phyloP scores from a whole-genome alignment of 2,329 filamentous ascomycete genomes.

The Fusarium sacchari region DNA sequence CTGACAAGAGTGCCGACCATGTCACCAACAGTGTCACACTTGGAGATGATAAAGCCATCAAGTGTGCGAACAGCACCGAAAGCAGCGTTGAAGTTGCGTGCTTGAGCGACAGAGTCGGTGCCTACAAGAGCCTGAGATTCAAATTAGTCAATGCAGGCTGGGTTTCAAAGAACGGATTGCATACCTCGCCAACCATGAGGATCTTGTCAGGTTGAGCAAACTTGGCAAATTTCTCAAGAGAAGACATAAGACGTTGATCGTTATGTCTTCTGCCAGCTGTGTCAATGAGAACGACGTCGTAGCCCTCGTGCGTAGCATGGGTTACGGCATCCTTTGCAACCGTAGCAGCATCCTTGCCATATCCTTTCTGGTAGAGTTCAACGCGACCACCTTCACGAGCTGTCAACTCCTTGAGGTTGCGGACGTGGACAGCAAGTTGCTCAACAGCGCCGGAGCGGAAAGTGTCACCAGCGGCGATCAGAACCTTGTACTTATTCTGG shows the following conservation, averaged over 20 bases:
- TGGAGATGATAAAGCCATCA: conserved; percentile 98
- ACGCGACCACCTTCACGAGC: conserved; percentile 85
- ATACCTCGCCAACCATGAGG: conserved; percentile 82
- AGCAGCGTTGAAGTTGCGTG: conserved; percentile 92
- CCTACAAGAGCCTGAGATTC: conserved; percentile 79
- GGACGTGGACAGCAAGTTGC: conserved; percentile 93
- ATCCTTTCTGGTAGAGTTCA: conserved; percentile 95
- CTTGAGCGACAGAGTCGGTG: conserved; percentile 94
- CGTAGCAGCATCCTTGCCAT: conserved; percentile 95
- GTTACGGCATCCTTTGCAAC: conserved; percentile 94
- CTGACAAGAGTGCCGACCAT: conserved; percentile 97
- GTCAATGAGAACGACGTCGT: conserved; percentile 95
- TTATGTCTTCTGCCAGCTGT: conserved; percentile 96
- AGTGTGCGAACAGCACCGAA: conserved; percentile 84
- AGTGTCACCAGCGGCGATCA: conserved; percentile 94
- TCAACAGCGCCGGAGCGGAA: conserved; percentile 98
- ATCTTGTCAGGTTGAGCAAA: conserved; percentile 98
- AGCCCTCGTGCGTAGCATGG: conserved; percentile 78
- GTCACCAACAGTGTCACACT: conserved; percentile 99
- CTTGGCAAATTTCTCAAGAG: conserved; percentile 96
- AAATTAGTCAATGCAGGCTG: conserved; percentile 1
- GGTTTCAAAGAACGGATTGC: conserved; percentile 4
- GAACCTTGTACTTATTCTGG: conserved; percentile 95
- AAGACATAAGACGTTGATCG: conserved; percentile 94
- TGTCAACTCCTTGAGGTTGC: conserved; percentile 90